Conservation (phyloP, 257 asterid species). For the Solanum sejunctum region DNA sequence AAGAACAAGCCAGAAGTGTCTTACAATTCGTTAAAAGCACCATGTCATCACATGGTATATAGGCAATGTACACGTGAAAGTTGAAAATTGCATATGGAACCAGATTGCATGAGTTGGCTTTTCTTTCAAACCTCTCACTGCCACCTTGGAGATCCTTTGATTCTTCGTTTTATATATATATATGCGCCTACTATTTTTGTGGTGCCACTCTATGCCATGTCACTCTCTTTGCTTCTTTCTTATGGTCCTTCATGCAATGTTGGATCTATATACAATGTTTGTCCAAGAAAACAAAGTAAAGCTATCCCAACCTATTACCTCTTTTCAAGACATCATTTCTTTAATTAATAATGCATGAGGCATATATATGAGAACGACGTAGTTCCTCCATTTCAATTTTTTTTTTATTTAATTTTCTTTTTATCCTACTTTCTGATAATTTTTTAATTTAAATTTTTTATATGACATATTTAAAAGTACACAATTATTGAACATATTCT, state of each 20-base stretch:
- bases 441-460: background rate
- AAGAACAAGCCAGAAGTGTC: background rate
- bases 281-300: background rate
- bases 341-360: background rate
- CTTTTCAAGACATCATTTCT: background rate
- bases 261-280: background rate
- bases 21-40: background rate
- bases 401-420: too few relatives aligned
- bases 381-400: background rate
- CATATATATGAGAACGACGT: background rate
- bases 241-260: background rate
- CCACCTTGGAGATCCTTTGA: background rate
- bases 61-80: background rate
- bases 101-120: background rate
- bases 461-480: background rate
- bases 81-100: background rate
- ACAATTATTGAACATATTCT: background rate
- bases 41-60: background rate
- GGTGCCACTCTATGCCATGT: background rate
- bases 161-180: background rate
- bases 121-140: background rate
- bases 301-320: background rate
- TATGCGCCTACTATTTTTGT: background rate
- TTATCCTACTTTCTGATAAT: too few relatives aligned
- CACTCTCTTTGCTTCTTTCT: background rate